These are phyloP conservation scores for Echinochloa phyllopogon DNA, from an alignment of 176 grass and related monocot genomes.

Conservation along the genomic window DNA sequence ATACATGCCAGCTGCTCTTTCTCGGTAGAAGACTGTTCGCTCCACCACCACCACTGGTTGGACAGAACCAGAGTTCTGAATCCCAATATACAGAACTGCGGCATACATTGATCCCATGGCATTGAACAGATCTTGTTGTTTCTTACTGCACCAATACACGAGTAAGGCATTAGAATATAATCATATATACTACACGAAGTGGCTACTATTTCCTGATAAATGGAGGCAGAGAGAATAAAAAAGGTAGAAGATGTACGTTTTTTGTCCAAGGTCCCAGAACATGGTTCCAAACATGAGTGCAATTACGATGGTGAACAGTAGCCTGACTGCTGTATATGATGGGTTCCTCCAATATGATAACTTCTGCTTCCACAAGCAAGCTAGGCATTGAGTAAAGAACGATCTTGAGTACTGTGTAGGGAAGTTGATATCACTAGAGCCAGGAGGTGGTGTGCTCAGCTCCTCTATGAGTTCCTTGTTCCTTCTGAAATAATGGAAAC, in stretches of 20 bases:
- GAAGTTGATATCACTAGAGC: conserved; percentile 73
- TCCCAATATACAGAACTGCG: conserved; percentile 78
- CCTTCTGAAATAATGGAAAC: conserved; percentile 62
- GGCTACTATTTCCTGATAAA: conserved; percentile 4
- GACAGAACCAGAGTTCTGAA: conserved; percentile 77
- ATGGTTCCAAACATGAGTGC: conserved; percentile 79
- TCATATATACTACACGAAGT: conserved; percentile 11
- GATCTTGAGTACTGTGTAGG: conserved; percentile 69
- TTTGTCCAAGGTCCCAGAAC: conserved; percentile 76
- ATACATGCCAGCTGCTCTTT: conserved; percentile 92
- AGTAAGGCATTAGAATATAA: conserved; percentile 38
- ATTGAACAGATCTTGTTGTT: conserved; percentile 74
- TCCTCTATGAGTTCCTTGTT: conserved; percentile 79
- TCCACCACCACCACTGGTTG: conserved; percentile 86
- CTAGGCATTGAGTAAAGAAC: conserved; percentile 66
- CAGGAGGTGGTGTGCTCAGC: conserved; percentile 60
- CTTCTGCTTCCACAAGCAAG: conserved; percentile 88
- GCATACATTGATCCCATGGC: conserved; percentile 91
- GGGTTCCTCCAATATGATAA: conserved; percentile 87
- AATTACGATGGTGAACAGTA: conserved; percentile 69
- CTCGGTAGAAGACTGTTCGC: conserved; percentile 88
- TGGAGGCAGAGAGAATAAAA: conserved; percentile 1
- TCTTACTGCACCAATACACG: conserved; percentile 43
- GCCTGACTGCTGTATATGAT: conserved; percentile 71
- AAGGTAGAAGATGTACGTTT: conserved; percentile 54